phyloP scores from a whole-genome alignment of 2,329 filamentous ascomycete species.

The Pseudogymnoascus sp. region DNA sequence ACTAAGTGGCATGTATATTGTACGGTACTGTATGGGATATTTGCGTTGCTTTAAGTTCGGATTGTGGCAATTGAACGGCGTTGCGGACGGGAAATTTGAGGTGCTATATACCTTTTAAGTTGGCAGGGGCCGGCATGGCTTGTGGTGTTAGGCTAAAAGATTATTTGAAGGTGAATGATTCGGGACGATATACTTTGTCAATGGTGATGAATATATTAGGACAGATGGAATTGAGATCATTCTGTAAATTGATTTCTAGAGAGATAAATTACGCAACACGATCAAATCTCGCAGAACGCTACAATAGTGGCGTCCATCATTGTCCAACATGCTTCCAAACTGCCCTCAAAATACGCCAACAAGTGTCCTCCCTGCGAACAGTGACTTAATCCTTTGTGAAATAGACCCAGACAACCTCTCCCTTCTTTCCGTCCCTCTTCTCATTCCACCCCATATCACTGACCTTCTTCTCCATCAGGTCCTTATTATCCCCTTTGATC shows the following conservation, averaged over 20 bases:
- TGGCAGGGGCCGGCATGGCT: background rate
- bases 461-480: constrained; percentile 42
- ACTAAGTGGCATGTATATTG: background rate
- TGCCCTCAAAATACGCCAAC: background rate
- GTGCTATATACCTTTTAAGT: background rate
- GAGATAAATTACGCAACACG: background rate
- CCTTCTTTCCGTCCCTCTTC: constrained; percentile 39
- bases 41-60: background rate
- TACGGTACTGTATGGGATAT: background rate
- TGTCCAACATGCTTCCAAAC: background rate
- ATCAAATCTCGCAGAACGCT: background rate
- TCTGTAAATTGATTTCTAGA: background rate
- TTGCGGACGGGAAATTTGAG: background rate
- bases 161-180: background rate
- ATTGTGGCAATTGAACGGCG: background rate
- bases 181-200: background rate
- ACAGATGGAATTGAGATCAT: background rate
- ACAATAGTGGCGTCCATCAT: background rate
- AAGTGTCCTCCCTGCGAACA: background rate
- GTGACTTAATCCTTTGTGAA: constrained; percentile 39
- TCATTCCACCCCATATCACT: constrained; percentile 52
- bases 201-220: background rate
- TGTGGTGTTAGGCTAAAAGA: background rate
- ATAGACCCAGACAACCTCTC: constrained; percentile 52
- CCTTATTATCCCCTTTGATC: constrained; percentile 43